phyloP scores from a whole-genome alignment of 495 filamentous ascomycete genomes.

The Penicillium subrubescens region DNA sequence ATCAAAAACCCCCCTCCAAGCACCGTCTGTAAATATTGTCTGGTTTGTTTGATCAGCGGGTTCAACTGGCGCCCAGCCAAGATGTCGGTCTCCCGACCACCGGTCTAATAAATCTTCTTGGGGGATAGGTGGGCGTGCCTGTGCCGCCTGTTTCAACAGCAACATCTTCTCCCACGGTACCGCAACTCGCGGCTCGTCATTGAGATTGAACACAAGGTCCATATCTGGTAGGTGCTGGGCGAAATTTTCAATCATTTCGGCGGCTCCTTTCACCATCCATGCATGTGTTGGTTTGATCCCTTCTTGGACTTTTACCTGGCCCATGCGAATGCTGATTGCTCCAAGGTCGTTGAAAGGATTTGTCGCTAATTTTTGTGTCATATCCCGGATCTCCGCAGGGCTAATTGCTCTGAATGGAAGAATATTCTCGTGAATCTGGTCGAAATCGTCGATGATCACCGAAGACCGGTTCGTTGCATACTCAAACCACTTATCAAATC shows the following conservation, averaged over 20 bases:
- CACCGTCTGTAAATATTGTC: slow-evolving; percentile 52
- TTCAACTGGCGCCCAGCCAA: slow-evolving; percentile 46
- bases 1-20: slow-evolving; percentile 48
- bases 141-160: slow-evolving; percentile 40
- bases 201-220: slow-evolving; percentile 79
- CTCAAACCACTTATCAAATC: slow-evolving; percentile 67
- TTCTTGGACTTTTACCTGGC: slow-evolving; percentile 45
- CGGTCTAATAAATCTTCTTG: slow-evolving; percentile 23
- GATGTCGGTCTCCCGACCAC: slow-evolving; percentile 42
- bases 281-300: slow-evolving; percentile 51
- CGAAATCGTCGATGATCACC: slow-evolving; percentile 72
- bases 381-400: slow-evolving; percentile 58
- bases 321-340: slow-evolving; percentile 49
- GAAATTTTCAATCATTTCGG: slow-evolving; percentile 67
- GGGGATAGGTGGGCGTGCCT: slow-evolving; percentile 22
- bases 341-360: slow-evolving; percentile 55
- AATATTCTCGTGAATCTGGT: slow-evolving; percentile 69
- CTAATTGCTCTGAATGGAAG: slow-evolving; percentile 72
- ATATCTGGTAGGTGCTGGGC: slow-evolving; percentile 73
- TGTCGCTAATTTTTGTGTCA: slow-evolving; percentile 45
- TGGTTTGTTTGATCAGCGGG: slow-evolving; percentile 44
- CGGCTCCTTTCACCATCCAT: slow-evolving; percentile 62
- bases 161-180: slow-evolving; percentile 65
- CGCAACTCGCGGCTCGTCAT: slow-evolving; percentile 75
- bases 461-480: slow-evolving; percentile 66